phyloP scores from a whole-genome alignment of 441 rosid species.

The Adansonia rubrostipa region DNA sequence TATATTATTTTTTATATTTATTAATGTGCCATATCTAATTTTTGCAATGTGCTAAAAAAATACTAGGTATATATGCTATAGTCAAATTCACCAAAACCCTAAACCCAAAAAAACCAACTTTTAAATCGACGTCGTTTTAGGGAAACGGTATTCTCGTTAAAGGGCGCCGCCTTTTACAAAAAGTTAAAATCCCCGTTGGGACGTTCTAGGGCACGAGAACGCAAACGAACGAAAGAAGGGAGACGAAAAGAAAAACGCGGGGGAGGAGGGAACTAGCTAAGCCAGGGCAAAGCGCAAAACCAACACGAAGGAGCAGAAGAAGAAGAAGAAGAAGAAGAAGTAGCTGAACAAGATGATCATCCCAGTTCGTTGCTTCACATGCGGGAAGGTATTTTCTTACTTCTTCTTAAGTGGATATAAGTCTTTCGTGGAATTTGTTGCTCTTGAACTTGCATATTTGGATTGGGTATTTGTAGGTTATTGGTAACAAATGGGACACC shows the following conservation, averaged over 20 bases:
- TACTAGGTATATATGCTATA: no score
- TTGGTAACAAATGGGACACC: slow-evolving; percentile 17
- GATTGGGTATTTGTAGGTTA: neutral
- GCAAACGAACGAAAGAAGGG: neutral
- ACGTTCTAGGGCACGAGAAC: no score
- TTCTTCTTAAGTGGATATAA: neutral
- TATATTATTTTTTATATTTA: no score
- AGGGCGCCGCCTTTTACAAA: no score
- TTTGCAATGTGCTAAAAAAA: no score
- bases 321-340: neutral
- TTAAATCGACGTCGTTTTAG: no score
- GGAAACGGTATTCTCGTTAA: no score
- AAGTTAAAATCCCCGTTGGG: no score
- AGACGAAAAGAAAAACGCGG: neutral
- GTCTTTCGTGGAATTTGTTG: neutral
- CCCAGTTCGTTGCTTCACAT: slow-evolving; percentile 19
- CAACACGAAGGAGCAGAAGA: neutral
- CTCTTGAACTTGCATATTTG: neutral
- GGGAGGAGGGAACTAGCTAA: neutral
- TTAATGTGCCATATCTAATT: no score
- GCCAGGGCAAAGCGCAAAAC: neutral
- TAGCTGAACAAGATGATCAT: slow-evolving; percentile 11
- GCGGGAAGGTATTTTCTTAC: neutral
- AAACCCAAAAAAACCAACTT: no score
- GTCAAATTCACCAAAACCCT: no score